Percentiles rank a stretch among this genome's conserved stretches.
These are phyloP conservation scores for Trapa incisa DNA, from an alignment of 345 rosid species.

Conservation along the genomic window DNA sequence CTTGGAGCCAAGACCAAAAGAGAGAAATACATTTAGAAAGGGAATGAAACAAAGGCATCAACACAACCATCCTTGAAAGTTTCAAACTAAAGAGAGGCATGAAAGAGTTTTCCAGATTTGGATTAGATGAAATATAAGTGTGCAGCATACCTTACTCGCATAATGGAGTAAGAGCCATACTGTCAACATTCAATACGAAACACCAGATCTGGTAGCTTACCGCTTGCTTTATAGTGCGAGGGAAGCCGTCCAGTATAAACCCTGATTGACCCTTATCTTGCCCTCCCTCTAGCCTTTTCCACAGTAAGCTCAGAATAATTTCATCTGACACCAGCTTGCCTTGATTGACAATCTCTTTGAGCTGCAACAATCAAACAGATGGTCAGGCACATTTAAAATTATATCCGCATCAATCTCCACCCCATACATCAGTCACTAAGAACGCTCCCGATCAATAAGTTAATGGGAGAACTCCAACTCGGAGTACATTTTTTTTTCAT, in stretches of 20 bases:
- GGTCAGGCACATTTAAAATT: too few relatives aligned
- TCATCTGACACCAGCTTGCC: constrained; percentile 84
- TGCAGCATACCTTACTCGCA: background rate
- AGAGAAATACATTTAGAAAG: too few relatives aligned
- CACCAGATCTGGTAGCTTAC: constrained; percentile 22
- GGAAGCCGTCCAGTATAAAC: constrained; percentile 91
- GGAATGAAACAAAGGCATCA: background rate
- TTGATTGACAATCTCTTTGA: constrained; percentile 70
- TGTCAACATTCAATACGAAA: background rate
- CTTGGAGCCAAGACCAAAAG: too few relatives aligned
- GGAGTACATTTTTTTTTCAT: background rate
- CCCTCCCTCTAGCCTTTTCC: constrained; percentile 70
- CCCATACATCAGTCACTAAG: too few relatives aligned
- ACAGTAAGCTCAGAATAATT: constrained; percentile 50
- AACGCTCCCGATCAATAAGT: too few relatives aligned
- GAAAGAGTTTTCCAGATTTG: background rate
- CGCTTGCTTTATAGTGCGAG: constrained; percentile 84
- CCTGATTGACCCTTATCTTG: constrained; percentile 83
- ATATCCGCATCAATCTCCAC: too few relatives aligned
- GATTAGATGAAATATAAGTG: background rate
- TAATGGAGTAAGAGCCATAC: background rate
- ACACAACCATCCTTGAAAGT: background rate
- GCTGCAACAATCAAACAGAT: constrained; percentile 25
- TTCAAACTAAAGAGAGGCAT: background rate
- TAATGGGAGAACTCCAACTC: background rate